These are phyloP conservation scores for Yamadazyma akitaensis DNA, from an alignment of 805 yeast genomes.

Conservation along the genomic window DNA sequence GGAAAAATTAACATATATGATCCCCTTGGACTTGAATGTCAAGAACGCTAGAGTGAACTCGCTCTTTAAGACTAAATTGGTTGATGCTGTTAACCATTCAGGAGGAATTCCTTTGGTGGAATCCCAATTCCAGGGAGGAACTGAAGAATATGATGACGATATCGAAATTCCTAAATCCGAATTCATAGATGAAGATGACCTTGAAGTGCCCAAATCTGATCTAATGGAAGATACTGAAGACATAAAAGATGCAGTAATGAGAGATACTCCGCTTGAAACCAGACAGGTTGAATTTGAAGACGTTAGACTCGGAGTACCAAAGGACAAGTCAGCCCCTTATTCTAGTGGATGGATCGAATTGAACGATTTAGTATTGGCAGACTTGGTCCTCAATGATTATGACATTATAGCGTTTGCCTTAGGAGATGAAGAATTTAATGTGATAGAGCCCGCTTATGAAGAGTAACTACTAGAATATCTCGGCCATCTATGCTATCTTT, in stretches of 20 bases:
- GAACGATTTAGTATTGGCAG: conserved; percentile 25
- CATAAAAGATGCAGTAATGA: conserved; percentile 2
- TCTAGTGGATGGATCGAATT: conserved; percentile 35
- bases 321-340: conserved; percentile 33
- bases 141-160: conserved; percentile 21
- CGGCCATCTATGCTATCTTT: conserved; percentile 1
- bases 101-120: conserved; percentile 41
- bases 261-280: conserved; percentile 9
- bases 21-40: conserved; percentile 21
- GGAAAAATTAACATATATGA: conserved; percentile 26
- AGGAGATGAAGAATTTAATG: conserved; percentile 34
- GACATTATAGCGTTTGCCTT: conserved; percentile 40
- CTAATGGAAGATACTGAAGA: conserved; percentile 25
- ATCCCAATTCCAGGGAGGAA: conserved; percentile 17
- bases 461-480: conserved; percentile 14
- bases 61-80: conserved; percentile 24
- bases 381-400: conserved; percentile 36
- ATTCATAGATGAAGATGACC: conserved; percentile 26
- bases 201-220: conserved; percentile 40
- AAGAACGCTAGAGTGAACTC: conserved; percentile 14
- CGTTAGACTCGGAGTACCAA: conserved; percentile 41
- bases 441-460: conserved; percentile 34
- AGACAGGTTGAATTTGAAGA: conserved; percentile 17
- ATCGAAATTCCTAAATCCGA: conserved; percentile 41
- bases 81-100: conserved; percentile 38